Evolutionary conservation across 139 green algal species (phyloP).

Genomic region (Zygnema circumcarinatum): DNA sequence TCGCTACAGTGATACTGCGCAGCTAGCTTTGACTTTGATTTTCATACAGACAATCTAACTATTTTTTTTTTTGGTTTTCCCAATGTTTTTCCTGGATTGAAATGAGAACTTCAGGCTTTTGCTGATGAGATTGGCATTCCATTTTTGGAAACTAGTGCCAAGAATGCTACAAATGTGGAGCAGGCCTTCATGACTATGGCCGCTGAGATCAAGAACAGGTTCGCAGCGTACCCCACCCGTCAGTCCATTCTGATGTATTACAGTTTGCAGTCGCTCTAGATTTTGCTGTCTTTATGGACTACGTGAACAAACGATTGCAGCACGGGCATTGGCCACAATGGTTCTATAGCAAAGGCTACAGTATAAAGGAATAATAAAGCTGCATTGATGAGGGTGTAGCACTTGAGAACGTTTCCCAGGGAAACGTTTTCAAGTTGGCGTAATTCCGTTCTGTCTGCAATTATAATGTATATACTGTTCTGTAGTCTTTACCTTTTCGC

Average conservation of each 20-base stretch:
- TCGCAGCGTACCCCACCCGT: background rate
- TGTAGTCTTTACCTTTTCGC: too few relatives aligned
- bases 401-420: too few relatives aligned
- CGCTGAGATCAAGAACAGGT: conserved; percentile 97
- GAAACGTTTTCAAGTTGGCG: too few relatives aligned
- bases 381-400: too few relatives aligned
- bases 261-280: background rate
- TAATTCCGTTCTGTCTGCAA: too few relatives aligned
- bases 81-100: too few relatives aligned
- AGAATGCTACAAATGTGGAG: conserved; percentile 98
- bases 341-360: too few relatives aligned
- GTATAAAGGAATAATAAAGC: too few relatives aligned
- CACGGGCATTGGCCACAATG: background rate
- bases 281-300: conserved; percentile 6
- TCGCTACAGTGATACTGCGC: background rate
- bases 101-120: conserved; percentile 88
- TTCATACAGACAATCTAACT: too few relatives aligned
- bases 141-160: conserved; percentile 98
- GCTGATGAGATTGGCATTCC: conserved; percentile 98
- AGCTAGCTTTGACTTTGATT: background rate
- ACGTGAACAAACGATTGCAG: too few relatives aligned
- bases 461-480: too few relatives aligned
- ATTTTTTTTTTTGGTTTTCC: too few relatives aligned
- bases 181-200: conserved; percentile 99
- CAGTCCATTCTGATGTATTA: background rate